Evolutionary conservation across 306 rosid species (phyloP).

Genomic region (Adenanthera pavonina): DNA sequence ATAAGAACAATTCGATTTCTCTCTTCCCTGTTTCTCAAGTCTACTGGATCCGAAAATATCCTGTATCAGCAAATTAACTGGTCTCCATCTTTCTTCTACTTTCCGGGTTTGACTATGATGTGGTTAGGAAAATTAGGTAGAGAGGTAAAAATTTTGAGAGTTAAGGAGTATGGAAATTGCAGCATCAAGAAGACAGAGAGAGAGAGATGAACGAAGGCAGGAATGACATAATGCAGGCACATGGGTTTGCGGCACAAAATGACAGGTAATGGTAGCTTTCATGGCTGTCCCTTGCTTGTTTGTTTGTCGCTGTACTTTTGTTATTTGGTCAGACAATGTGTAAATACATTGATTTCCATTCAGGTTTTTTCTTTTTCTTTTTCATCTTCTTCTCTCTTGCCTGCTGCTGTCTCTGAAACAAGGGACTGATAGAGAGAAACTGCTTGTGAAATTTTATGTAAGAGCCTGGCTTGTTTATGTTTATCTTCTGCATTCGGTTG

Average conservation of each 20-base stretch:
- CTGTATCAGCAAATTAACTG: constrained; percentile 43
- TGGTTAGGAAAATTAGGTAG: constrained; percentile 43
- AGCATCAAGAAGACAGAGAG: constrained; percentile 39
- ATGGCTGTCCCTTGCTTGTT: constrained; percentile 54
- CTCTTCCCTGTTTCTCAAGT: neutral
- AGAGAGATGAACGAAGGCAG: constrained; percentile 29
- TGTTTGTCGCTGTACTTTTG: constrained; percentile 36
- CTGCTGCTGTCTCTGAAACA: constrained; percentile 7
- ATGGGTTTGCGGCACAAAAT: constrained; percentile 64
- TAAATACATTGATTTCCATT: constrained; percentile 36
- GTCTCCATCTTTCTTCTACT: constrained; percentile 31
- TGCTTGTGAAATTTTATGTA: constrained; percentile 17
- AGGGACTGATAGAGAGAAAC: neutral
- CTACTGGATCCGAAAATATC: neutral
- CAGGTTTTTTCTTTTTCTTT: neutral
- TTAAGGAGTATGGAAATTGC: constrained; percentile 41
- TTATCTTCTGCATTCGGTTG: constrained; percentile 13
- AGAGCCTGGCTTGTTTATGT: constrained; percentile 23
- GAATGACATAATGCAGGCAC: constrained; percentile 55
- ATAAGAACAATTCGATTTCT: neutral
- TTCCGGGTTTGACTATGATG: constrained; percentile 29
- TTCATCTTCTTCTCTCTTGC: neutral
- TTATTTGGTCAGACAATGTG: constrained; percentile 49
- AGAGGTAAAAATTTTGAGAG: constrained; percentile 26
- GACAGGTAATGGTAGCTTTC: constrained; percentile 66